A percentile compares a stretch with the other conserved stretches of the same genome.
Conservation (phyloP, 148 eudicot genomes). For the Silene conica region DNA sequence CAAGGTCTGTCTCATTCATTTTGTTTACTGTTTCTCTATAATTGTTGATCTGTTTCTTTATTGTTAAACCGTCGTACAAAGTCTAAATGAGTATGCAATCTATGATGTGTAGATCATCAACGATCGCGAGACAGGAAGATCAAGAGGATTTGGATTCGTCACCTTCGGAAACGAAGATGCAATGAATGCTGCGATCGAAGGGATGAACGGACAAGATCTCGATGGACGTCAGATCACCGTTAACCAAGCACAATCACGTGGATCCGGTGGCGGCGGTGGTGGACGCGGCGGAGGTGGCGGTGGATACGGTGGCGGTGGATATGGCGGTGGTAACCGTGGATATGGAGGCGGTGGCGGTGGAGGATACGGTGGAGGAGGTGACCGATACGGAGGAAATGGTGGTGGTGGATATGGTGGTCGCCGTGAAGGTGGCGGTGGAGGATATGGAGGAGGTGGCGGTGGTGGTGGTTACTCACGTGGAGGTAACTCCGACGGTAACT, state of each 20-base stretch:
- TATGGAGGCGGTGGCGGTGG: neutral
- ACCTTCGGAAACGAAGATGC: constrained; percentile 54
- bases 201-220: constrained; percentile 62
- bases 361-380: neutral
- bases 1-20: too few species aligned
- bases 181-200: constrained; percentile 61
- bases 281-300: neutral
- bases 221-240: constrained; percentile 78
- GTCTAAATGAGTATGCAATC: neutral
- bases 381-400: neutral
- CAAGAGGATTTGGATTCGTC: constrained; percentile 77
- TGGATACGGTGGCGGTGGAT: neutral
- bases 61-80: too few species aligned
- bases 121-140: constrained; percentile 74
- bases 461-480: constrained; percentile 5
- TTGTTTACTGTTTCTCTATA: too few species aligned
- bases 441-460: neutral
- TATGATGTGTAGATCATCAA: constrained; percentile 44
- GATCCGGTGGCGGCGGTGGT: neutral
- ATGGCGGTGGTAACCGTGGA: neutral
- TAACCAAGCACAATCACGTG: constrained; percentile 72
- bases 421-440: neutral
- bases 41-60: too few species aligned
- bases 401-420: neutral
- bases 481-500: neutral